Base-by-base conservation (phyloP, 1,139 yeast genomes). In the Saccharomyces hybrid region DNA sequence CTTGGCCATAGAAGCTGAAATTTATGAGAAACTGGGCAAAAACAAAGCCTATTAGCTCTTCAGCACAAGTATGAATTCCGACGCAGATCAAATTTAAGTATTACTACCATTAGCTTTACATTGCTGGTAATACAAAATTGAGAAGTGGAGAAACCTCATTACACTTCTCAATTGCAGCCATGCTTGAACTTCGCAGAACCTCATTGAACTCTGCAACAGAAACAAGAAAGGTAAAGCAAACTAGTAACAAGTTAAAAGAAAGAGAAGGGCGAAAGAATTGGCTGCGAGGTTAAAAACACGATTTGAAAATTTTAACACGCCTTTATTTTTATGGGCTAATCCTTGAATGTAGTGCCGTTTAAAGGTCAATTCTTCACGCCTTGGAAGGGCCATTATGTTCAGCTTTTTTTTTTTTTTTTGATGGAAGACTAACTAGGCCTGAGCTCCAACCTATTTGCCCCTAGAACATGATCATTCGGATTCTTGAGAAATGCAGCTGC, bases 1-100 rank as follows among this genome's bases (percentile, higher is more conserved):
- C 71, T 68, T 67, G 71, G 71, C 71, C 71, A 68, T 67, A 68
- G 62, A 65, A 64, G 68, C 68, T 5, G 14, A 16, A 55, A n/a
- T 13, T 23, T 14, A 11, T 25, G 28, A 26, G 28, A 16, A 3
- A 62, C 34, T 31, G 34, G 14, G 34, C 34, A 31, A 31, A 31
- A 31, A 29, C 5, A 11, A 29, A 3, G n/a, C 14, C 4, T 29
- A 29, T 29, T 29, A 29, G n/a, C 32, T 29, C 32, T 29, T 29
- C 32, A 29, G 32, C 32, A 29, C 32, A 29, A 29, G 34, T 11
- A 29, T 29, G 34, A 5, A 11, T 5, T 29, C 34, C n/a, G 34
- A 11, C 6, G 14, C 14, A 31, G 14, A 31, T 31, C 34, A 31
- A 3, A 3, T 31, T 31, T 4, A 31, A 31, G 34, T 4, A 3